A percentile compares a stretch with the other conserved stretches of the same genome.
Conservation (phyloP, 2,329 filamentous ascomycete genomes). For the Colletotrichum orbiculare region DNA sequence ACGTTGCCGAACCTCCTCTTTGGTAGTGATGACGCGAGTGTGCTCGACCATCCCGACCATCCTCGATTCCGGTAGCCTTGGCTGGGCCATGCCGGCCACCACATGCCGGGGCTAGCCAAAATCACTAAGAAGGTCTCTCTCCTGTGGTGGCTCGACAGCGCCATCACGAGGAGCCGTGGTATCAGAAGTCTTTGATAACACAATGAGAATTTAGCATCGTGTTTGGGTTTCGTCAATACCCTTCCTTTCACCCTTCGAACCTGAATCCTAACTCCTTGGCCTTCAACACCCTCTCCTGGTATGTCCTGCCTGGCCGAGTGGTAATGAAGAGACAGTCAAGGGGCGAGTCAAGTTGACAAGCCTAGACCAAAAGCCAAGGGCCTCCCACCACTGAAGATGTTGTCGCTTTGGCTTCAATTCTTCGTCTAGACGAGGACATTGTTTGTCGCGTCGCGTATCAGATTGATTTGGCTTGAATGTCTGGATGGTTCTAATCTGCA, state of each 20-base stretch:
- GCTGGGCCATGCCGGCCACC: slow-evolving; percentile 28
- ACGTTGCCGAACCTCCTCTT: no score
- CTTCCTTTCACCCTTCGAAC: no score
- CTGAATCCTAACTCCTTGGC: no score
- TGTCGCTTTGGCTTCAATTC: background rate
- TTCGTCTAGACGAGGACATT: slow-evolving; percentile 5
- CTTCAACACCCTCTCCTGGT: no score
- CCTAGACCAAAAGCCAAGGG: background rate
- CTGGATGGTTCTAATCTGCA: background rate
- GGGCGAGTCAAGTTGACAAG: background rate
- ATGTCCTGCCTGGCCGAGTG: no score
- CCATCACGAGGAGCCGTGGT: slow-evolving; percentile 3
- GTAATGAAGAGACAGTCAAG: no score
- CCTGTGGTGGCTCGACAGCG: slow-evolving; percentile 14
- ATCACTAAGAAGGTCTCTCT: background rate
- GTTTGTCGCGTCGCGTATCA: slow-evolving; percentile 30
- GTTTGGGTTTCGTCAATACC: no score
- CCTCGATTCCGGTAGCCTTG: slow-evolving; percentile 1
- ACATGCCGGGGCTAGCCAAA: slow-evolving; percentile 34
- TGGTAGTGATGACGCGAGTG: background rate
- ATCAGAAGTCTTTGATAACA: slow-evolving; percentile 16
- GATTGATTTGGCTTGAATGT: slow-evolving; percentile 16
- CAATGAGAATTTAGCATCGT: background rate
- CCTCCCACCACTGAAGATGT: slow-evolving; percentile 1
- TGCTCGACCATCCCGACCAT: background rate